Evolutionary conservation across 2,329 filamentous ascomycete species (phyloP).

Genomic region (Cercospora zeina): DNA sequence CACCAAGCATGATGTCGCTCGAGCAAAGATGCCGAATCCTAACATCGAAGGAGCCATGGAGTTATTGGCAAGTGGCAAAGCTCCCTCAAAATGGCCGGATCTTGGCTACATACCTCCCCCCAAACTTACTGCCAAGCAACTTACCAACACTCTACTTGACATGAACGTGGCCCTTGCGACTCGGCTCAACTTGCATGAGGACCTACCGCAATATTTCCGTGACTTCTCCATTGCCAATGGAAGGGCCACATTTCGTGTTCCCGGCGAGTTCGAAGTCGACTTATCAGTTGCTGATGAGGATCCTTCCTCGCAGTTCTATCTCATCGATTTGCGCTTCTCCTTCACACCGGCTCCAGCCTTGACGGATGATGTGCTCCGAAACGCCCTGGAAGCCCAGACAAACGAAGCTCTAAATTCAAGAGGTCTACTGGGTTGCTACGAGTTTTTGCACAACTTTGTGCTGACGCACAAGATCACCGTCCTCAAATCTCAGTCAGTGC

Average conservation of each 20-base stretch:
- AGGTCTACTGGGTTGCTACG: conserved; percentile 77
- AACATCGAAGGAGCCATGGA: conserved; percentile 89
- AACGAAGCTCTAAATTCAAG: conserved; percentile 70
- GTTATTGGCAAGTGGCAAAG: conserved; percentile 74
- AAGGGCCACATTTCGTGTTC: conserved; percentile 83
- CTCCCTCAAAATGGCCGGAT: conserved; percentile 72
- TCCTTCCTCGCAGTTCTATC: conserved; percentile 80
- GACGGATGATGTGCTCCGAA: conserved; percentile 61
- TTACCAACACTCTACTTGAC: conserved; percentile 72
- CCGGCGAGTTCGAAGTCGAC: conserved; percentile 87
- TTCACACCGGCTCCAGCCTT: conserved; percentile 70
- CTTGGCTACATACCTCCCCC: conserved; percentile 76
- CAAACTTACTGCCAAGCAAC: conserved; percentile 67
- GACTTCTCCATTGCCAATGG: conserved; percentile 79
- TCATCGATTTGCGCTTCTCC: conserved; percentile 84
- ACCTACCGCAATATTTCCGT: conserved; percentile 74
- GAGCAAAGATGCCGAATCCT: conserved; percentile 78
- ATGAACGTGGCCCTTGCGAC: conserved; percentile 82
- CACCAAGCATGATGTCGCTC: conserved; percentile 70
- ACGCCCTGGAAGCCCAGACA: conserved; percentile 67
- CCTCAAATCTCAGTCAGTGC: conserved; percentile 72
- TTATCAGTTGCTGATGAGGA: conserved; percentile 87
- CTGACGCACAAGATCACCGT: conserved; percentile 88
- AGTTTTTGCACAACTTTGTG: conserved; percentile 81
- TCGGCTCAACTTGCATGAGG: conserved; percentile 80